Conservation (phyloP, 1,284 basidiomycete species). For the Neotropicomus parvogracilis region DNA sequence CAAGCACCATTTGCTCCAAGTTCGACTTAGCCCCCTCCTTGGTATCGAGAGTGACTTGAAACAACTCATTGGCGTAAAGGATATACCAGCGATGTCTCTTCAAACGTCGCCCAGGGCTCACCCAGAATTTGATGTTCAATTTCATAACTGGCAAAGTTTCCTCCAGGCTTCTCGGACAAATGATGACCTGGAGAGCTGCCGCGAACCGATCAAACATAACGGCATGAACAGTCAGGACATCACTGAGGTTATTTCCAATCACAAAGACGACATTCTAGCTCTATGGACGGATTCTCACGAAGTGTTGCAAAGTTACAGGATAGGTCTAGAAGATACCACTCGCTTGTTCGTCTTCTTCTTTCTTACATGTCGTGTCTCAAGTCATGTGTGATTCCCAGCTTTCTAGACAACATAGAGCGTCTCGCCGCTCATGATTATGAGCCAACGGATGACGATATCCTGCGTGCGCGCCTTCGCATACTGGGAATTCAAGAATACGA, state of each 20-base stretch:
- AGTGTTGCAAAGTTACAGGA: constrained; percentile 43
- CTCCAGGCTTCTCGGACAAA: constrained; percentile 42
- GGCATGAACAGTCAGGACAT: constrained; percentile 44
- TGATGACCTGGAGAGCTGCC: constrained; percentile 40
- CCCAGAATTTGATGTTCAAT: constrained; percentile 32
- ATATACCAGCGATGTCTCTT: constrained; percentile 22
- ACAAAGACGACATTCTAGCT: constrained; percentile 51
- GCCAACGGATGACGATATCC: constrained; percentile 91
- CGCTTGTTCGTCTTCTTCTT: constrained; percentile 54
- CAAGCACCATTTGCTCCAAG: constrained; percentile 45
- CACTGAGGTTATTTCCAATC: constrained; percentile 51
- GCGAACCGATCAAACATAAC: constrained; percentile 35
- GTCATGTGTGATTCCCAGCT: constrained; percentile 41
- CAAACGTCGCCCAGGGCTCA: constrained; percentile 19
- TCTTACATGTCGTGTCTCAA: constrained; percentile 1
- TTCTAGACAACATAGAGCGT: constrained; percentile 62
- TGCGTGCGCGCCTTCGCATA: constrained; percentile 91
- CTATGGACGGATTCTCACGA: constrained; percentile 56
- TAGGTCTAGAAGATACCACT: constrained; percentile 59
- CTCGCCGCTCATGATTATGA: constrained; percentile 79
- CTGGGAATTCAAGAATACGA: constrained; percentile 66
- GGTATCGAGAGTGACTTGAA: constrained; percentile 54
- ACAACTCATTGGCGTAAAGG: constrained; percentile 44
- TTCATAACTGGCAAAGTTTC: constrained; percentile 27
- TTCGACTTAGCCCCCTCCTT: constrained; percentile 51